A percentile compares a stretch with the other conserved stretches of the same genome.
Evolutionary conservation across 2,329 filamentous ascomycete species (phyloP).

Genomic region (Harringtonia lauricola): DNA sequence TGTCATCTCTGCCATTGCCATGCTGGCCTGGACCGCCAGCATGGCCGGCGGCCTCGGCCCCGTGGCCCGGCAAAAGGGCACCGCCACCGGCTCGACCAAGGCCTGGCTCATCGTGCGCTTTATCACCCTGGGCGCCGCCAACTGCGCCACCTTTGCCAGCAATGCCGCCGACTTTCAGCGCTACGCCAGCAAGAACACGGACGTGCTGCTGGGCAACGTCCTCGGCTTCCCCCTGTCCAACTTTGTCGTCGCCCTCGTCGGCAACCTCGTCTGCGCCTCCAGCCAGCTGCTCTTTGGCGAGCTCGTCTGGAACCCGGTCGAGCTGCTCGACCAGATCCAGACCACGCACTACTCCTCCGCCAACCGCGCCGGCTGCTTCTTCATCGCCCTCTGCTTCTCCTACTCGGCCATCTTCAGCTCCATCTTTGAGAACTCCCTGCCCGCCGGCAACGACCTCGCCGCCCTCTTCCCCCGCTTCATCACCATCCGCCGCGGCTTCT

Average conservation of each 20-base stretch:
- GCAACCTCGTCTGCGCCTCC: constrained; percentile 15
- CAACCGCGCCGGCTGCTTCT: constrained; percentile 8
- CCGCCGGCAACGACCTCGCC: neutral
- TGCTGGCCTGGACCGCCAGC: constrained; percentile 7
- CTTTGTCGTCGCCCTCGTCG: constrained; percentile 25
- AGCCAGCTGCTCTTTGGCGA: constrained; percentile 4
- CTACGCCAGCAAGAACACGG: constrained; percentile 26
- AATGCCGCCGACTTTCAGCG: constrained; percentile 32
- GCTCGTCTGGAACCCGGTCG: constrained; percentile 7
- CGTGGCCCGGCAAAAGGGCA: constrained; percentile 17
- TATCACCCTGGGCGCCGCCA: constrained; percentile 23
- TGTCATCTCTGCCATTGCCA: constrained; percentile 4
- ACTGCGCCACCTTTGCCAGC: constrained; percentile 25
- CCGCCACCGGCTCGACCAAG: constrained; percentile 20
- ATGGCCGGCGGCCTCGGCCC: constrained; percentile 8
- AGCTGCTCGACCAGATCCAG: constrained; percentile 6
- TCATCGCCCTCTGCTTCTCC: constrained; percentile 7
- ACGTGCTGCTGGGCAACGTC: constrained; percentile 28
- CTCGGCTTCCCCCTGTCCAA: constrained; percentile 28
- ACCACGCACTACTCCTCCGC: constrained; percentile 2
- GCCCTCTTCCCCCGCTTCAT: constrained; percentile 17
- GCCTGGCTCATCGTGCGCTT: constrained; percentile 26
- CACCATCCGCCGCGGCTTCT: constrained; percentile 25
- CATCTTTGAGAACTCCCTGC: neutral
- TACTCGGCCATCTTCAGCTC: constrained; percentile 1